Evolutionary conservation across 1,284 basidiomycete species (phyloP).

Genomic region (Trametes hirsuta): DNA sequence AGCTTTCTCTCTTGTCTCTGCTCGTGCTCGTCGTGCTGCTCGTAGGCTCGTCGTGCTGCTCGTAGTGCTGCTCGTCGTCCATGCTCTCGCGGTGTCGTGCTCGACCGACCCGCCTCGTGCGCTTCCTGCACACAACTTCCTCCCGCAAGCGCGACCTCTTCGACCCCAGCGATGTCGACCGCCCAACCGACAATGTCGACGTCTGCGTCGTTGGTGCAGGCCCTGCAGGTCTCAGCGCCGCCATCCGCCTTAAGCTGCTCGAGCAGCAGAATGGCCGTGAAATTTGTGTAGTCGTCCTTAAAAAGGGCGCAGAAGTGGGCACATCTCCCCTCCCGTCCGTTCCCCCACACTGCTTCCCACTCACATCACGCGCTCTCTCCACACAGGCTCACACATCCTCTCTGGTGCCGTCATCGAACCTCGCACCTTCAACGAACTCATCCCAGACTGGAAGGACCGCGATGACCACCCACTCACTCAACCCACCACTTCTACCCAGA

Average conservation of each 20-base stretch:
- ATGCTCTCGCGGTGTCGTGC: constrained; percentile 18
- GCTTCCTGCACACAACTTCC: constrained; percentile 36
- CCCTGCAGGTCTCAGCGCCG: constrained; percentile 95
- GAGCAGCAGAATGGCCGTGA: constrained; percentile 81
- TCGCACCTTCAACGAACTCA: constrained; percentile 87
- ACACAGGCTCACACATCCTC: constrained; percentile 88
- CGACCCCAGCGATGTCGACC: constrained; percentile 61
- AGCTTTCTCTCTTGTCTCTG: not conserved
- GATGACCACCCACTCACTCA: constrained; percentile 73
- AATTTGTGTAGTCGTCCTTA: constrained; percentile 91
- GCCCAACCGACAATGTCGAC: constrained; percentile 88
- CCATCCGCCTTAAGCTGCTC: constrained; percentile 94
- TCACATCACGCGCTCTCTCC: not conserved
- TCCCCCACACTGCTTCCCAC: not conserved
- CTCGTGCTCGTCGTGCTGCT: not conserved
- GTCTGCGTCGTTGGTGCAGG: constrained; percentile 98
- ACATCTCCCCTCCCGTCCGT: constrained; percentile 39
- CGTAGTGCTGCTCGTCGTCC: not conserved
- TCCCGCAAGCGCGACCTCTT: constrained; percentile 43
- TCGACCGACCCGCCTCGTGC: constrained; percentile 3
- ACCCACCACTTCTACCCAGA: constrained; percentile 78
- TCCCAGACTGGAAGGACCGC: constrained; percentile 82
- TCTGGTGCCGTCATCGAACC: constrained; percentile 97
- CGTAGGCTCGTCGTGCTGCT: too few relatives aligned
- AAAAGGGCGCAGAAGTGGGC: constrained; percentile 95